phyloP scores from a whole-genome alignment of 306 rosid genomes.

The Malus sylvestris region DNA sequence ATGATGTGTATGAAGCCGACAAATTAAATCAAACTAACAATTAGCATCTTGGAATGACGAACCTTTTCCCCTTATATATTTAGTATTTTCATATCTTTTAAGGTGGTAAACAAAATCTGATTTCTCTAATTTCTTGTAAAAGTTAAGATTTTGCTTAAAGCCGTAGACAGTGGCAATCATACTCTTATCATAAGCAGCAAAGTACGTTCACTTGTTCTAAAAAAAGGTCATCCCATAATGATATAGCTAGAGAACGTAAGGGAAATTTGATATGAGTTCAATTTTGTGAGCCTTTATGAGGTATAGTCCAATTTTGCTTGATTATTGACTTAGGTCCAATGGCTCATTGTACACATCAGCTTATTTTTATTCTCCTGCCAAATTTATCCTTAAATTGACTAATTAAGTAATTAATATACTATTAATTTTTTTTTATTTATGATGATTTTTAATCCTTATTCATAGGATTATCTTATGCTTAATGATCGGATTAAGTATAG shows the following conservation, averaged over 20 bases:
- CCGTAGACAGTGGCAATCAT: slow-evolving; percentile 29
- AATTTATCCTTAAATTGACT: too few relatives aligned
- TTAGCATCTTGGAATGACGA: background rate
- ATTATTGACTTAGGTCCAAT: too few relatives aligned
- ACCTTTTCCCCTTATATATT: background rate
- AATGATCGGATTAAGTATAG: too few relatives aligned
- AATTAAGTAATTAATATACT: too few relatives aligned
- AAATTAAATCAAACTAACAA: background rate
- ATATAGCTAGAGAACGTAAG: background rate
- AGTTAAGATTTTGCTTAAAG: slow-evolving; percentile 1
- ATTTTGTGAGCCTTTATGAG: too few relatives aligned
- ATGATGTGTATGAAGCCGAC: background rate
- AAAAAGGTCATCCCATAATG: background rate
- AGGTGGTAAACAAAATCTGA: background rate
- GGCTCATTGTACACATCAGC: too few relatives aligned
- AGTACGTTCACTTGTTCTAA: background rate
- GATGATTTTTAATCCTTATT: too few relatives aligned
- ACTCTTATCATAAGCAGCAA: slow-evolving; percentile 29
- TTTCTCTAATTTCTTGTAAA: background rate
- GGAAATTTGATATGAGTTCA: too few relatives aligned
- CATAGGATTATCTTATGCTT: too few relatives aligned
- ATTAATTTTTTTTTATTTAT: too few relatives aligned
- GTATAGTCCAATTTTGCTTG: too few relatives aligned
- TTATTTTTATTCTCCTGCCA: too few relatives aligned
- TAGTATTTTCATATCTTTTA: background rate